phyloP scores from a whole-genome alignment of 75 land plant species.

The Sequoia sempervirens region DNA sequence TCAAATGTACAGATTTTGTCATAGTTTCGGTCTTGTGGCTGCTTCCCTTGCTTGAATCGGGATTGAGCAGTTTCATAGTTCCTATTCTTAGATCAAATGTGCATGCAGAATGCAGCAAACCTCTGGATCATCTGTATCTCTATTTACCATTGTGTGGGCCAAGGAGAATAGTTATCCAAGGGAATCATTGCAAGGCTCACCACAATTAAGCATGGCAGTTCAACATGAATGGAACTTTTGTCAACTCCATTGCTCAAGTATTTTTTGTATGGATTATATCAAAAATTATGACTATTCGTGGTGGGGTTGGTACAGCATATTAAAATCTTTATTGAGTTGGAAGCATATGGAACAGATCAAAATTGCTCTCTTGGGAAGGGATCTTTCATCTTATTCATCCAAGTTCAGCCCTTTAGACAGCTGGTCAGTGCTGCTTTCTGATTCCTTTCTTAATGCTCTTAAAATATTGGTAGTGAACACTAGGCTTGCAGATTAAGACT shows the following conservation, averaged over 20 bases:
- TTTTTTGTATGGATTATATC: background rate
- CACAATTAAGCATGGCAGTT: background rate
- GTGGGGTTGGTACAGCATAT: slow-evolving; percentile 1
- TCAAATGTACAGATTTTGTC: background rate
- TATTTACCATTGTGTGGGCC: background rate
- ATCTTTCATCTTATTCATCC: background rate
- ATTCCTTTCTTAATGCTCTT: background rate
- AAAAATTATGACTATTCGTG: background rate
- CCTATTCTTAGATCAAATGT: background rate
- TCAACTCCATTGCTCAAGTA: background rate
- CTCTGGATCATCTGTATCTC: background rate
- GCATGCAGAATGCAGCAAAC: background rate
- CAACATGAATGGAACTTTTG: background rate
- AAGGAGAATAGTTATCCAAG: background rate
- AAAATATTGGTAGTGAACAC: background rate
- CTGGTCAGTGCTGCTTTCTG: background rate
- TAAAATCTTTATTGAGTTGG: background rate
- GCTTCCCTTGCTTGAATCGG: background rate
- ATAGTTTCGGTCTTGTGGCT: background rate
- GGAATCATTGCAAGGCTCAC: background rate
- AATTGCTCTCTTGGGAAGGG: background rate
- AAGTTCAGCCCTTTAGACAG: background rate
- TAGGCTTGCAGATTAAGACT: background rate
- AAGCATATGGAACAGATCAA: slow-evolving; percentile 3
- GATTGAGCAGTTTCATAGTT: background rate